Percentiles rank a stretch among this genome's conserved stretches.
Conservation (phyloP, 441 rosid genomes). For the Erodium trifolium region DNA sequence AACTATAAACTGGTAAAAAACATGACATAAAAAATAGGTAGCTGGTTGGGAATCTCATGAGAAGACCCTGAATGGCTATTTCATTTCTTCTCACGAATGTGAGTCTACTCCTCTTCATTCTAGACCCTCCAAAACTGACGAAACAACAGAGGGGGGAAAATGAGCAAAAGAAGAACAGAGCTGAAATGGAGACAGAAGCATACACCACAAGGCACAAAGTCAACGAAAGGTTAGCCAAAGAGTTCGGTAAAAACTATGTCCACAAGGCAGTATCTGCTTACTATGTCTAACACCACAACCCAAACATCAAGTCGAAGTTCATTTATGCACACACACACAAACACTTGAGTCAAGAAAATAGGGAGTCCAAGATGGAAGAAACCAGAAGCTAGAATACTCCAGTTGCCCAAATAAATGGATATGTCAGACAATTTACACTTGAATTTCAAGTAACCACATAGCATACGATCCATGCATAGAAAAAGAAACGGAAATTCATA, state of each 20-base stretch:
- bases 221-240: background rate
- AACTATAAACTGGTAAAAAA: background rate
- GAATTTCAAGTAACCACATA: background rate
- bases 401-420: background rate
- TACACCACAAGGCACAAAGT: background rate
- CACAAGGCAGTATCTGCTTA: background rate
- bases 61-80: background rate
- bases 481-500: background rate
- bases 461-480: background rate
- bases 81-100: background rate
- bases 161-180: background rate
- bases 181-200: background rate
- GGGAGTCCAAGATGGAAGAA: background rate
- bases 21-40: background rate
- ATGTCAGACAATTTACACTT: background rate
- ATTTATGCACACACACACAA: constrained; percentile 21
- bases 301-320: constrained; percentile 9
- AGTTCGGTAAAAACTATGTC: background rate
- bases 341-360: constrained; percentile 4
- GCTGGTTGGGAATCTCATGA: background rate
- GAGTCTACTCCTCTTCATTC: background rate
- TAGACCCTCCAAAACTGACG: constrained; percentile 3
- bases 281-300: background rate
- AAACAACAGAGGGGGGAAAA: background rate
- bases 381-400: background rate